Evolutionary conservation across 305 asterid species (phyloP).

Genomic region (Fraxinus nigra): DNA sequence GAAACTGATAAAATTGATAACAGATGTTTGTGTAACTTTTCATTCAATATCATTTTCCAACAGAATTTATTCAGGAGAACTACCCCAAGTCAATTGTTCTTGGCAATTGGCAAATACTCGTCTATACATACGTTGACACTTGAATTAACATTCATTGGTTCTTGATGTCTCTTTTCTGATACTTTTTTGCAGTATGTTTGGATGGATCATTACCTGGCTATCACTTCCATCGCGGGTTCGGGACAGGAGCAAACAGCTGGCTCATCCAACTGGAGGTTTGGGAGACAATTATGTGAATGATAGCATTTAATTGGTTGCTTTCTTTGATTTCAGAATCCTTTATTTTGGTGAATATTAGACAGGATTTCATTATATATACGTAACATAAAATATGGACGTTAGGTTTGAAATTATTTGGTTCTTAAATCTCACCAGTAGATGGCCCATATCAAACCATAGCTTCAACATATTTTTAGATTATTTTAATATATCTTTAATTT

Average conservation of each 20-base stretch:
- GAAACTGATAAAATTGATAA: no score
- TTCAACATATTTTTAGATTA: background rate
- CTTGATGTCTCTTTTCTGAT: conserved; percentile 2
- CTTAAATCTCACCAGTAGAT: background rate
- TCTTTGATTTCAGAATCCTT: background rate
- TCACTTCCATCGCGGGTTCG: conserved; percentile 49
- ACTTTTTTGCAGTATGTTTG: conserved; percentile 41
- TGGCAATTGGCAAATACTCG: background rate
- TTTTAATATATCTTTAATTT: background rate
- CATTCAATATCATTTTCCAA: background rate
- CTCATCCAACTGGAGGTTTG: conserved; percentile 48
- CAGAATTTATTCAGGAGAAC: background rate
- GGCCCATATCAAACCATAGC: background rate
- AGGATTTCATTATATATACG: background rate
- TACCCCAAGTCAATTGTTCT: background rate
- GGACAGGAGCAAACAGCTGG: conserved; percentile 51
- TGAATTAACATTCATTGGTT: background rate
- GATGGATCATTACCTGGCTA: conserved; percentile 55
- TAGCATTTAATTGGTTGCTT: background rate
- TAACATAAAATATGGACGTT: background rate
- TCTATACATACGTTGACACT: background rate
- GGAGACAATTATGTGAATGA: background rate
- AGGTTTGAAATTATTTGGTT: background rate
- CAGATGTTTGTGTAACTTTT: no score
- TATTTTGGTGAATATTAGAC: background rate